Percentiles rank a stretch among this genome's conserved stretches.
phyloP scores from a whole-genome alignment of 2,329 filamentous ascomycete species.

The Monosporascus cannonballus region DNA sequence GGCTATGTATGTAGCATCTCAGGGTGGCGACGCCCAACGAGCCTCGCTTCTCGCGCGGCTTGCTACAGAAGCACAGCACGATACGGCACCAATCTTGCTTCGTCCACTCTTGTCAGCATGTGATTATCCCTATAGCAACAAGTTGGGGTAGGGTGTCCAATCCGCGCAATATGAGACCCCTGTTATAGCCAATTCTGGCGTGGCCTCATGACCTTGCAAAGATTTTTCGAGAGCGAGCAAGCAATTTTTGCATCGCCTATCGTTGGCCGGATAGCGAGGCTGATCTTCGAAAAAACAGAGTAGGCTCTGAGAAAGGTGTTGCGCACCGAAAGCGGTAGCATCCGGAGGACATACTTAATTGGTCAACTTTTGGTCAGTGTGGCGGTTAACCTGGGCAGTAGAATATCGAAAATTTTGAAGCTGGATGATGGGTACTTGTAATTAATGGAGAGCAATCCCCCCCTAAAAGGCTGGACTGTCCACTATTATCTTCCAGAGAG shows the following conservation, averaged over 20 bases:
- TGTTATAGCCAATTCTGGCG: neutral
- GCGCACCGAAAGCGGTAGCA: neutral
- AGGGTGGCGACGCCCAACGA: neutral
- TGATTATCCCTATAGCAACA: neutral
- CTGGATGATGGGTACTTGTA: too few relatives aligned
- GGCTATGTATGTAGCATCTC: too few relatives aligned
- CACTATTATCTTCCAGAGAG: neutral
- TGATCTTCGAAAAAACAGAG: neutral
- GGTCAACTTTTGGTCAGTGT: neutral
- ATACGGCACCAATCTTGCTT: neutral
- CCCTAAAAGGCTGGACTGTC: neutral
- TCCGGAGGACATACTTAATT: neutral
- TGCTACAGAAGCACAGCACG: neutral
- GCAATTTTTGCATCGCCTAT: neutral
- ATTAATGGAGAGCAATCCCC: too few relatives aligned
- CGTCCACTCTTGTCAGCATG: neutral
- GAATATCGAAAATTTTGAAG: neutral
- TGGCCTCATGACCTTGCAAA: neutral
- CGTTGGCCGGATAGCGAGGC: neutral
- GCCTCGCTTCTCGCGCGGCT: neutral
- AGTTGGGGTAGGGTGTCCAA: neutral
- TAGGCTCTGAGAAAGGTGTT: neutral
- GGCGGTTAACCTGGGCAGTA: neutral
- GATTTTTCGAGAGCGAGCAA: too few relatives aligned
- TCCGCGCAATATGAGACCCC: neutral